phyloP scores from a whole-genome alignment of 2,329 filamentous ascomycete genomes.

The Ophiognomonia clavigignenti-juglandacearum region DNA sequence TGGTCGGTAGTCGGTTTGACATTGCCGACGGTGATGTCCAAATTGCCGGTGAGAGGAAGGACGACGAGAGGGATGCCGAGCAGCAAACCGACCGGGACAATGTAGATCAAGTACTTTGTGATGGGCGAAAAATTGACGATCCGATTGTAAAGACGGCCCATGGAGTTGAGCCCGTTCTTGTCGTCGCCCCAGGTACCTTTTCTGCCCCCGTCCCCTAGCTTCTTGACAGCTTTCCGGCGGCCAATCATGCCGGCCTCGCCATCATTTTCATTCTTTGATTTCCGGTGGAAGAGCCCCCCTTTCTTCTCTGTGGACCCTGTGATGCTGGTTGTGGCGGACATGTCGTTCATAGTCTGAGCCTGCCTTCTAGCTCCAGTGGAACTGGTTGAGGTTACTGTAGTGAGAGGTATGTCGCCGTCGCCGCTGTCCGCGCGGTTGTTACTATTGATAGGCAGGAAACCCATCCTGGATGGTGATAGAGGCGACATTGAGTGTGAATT shows the following conservation, averaged over 20 bases:
- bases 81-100: slow-evolving; percentile 57
- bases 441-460: slow-evolving; percentile 42
- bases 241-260: slow-evolving; percentile 32
- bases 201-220: slow-evolving; percentile 33
- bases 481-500: too few species aligned
- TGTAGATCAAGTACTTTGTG: slow-evolving; percentile 64
- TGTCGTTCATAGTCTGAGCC: slow-evolving; percentile 30
- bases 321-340: slow-evolving; percentile 19
- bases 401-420: slow-evolving; percentile 48
- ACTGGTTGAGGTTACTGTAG: slow-evolving; percentile 49
- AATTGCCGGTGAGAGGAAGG: slow-evolving; percentile 39
- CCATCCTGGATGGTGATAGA: slow-evolving; percentile 31
- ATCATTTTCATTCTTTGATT: slow-evolving; percentile 18
- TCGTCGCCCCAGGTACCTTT: slow-evolving; percentile 46
- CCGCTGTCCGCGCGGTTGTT: slow-evolving; percentile 22
- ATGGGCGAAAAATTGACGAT: slow-evolving; percentile 59
- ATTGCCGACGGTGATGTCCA: slow-evolving; percentile 32
- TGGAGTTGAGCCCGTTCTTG: slow-evolving; percentile 54
- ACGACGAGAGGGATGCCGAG: slow-evolving; percentile 60
- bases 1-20: slow-evolving; percentile 12
- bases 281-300: slow-evolving; percentile 35
- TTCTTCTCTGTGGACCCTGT: slow-evolving; percentile 37
- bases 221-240: slow-evolving; percentile 42
- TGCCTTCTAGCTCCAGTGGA: slow-evolving; percentile 42
- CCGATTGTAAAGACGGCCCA: slow-evolving; percentile 62